Evolutionary conservation across 352 stramenopile genomes (phyloP), one percentile per base, ranked within the genome.

Genomic region (Phytophthora ramorum): DNA sequence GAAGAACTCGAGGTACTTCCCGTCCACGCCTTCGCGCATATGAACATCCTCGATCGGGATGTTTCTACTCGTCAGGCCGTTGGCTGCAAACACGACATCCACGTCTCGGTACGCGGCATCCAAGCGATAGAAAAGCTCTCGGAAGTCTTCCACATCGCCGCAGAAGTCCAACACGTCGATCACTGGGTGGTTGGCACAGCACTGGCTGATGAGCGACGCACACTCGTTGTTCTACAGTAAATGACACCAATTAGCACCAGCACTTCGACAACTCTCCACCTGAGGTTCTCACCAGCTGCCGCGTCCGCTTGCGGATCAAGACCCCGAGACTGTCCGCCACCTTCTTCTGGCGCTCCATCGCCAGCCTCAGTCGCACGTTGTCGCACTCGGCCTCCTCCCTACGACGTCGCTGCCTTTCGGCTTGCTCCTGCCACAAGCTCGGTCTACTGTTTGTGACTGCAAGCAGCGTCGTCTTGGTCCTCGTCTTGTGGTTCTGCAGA

Each of bases 341-440:
- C 32, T 75, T 71, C 26, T 78, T 60, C 40, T 87, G 78, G 22
- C 76, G 60, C 28, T 83, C 70, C 20, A 87, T 58, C 38, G 78
- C 59, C 16, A 67, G 68, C 30, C 69, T 73, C 44, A 79, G 50
- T 14, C 72, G 60, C 43, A 57, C 50, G 53, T 77, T 79, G 45
- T 79, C 72, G 19, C 63, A 67, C 47, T 79, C 68, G 0, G 59
- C 54, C 16, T 70, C 55, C 0, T 61, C 50, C 17, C 58, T 56
- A 0, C 55, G 48, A 13, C 47, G 22, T 22, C 47, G 30, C 28
- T 79, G 72, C 14, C 63, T 60, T 1, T 7, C 26, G 20, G 63
- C 62, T 20, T 75, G 65, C 13, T 66, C 58, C 35, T 69, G 63
- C 72, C 72, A 77, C 22, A 76, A 58, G 30, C 19, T 54, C 14